Evolutionary conservation across 2,329 filamentous ascomycete species (phyloP).

Genomic region (Mariannaea elegans): DNA sequence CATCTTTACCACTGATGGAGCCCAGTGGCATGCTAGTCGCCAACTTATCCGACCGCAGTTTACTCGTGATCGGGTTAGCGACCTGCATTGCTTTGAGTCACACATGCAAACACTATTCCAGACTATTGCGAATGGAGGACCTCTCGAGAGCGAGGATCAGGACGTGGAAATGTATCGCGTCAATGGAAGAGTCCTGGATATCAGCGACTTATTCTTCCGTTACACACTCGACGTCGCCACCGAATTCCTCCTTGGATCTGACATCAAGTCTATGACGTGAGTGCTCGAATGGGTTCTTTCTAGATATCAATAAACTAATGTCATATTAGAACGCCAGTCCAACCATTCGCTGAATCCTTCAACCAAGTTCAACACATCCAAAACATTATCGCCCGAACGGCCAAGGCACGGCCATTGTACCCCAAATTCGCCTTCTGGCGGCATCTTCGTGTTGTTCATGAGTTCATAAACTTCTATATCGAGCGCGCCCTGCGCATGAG

Average conservation of each 20-base stretch:
- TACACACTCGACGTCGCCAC: conserved; percentile 87
- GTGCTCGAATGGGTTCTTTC: neutral
- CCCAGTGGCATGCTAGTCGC: conserved; percentile 81
- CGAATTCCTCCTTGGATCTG: conserved; percentile 84
- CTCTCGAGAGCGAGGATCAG: conserved; percentile 67
- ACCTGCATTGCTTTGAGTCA: conserved; percentile 81
- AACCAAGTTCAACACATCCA: conserved; percentile 80
- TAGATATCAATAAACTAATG: neutral
- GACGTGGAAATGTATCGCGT: conserved; percentile 69
- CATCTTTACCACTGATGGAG: conserved; percentile 83
- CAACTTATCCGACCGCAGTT: conserved; percentile 88
- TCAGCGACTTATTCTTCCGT: conserved; percentile 83
- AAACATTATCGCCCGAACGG: conserved; percentile 70
- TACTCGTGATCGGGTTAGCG: conserved; percentile 82
- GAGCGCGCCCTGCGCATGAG: conserved; percentile 75
- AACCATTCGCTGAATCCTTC: conserved; percentile 83
- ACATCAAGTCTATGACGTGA: conserved; percentile 70
- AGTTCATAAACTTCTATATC: conserved; percentile 82
- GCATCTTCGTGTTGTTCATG: conserved; percentile 74
- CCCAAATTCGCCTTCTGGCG: conserved; percentile 70
- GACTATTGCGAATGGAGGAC: conserved; percentile 68
- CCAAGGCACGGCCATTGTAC: conserved; percentile 69
- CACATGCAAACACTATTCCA: conserved; percentile 80
- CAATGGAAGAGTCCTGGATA: conserved; percentile 71
- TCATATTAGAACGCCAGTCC: conserved; percentile 59